Evolutionary conservation across 176 grass and related monocot genomes (phyloP).

Genomic region (Poa pratensis): DNA sequence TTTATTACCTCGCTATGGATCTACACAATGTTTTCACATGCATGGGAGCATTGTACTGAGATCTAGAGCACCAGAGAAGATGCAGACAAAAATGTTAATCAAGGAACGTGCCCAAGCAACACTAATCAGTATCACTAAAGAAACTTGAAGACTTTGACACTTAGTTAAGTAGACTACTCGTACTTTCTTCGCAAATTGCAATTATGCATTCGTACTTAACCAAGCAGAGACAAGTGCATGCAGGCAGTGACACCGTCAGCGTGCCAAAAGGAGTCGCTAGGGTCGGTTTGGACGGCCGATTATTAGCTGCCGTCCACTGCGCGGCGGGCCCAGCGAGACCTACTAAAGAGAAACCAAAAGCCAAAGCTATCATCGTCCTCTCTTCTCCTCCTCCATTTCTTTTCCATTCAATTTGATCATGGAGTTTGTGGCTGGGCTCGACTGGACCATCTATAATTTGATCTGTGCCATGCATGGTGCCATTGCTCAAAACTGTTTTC

Average conservation of each 20-base stretch:
- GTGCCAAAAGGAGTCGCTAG: constrained; percentile 28
- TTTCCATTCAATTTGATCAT: neutral
- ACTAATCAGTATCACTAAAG: constrained; percentile 7
- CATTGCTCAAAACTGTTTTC: neutral
- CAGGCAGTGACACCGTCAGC: constrained; percentile 25
- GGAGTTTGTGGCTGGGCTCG: constrained; percentile 38
- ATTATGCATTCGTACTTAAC: neutral
- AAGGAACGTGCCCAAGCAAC: neutral
- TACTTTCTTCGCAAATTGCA: neutral
- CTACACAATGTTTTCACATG: neutral
- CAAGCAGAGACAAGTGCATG: neutral
- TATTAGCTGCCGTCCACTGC: constrained; percentile 49
- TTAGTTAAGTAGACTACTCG: neutral
- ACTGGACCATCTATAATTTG: constrained; percentile 18
- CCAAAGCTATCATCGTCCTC: constrained; percentile 30
- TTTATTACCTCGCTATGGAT: neutral
- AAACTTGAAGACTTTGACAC: neutral
- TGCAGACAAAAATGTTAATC: neutral
- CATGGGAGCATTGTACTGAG: neutral
- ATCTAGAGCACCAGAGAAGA: neutral
- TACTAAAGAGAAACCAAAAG: constrained; percentile 19
- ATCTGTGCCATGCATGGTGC: constrained; percentile 21
- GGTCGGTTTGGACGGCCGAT: constrained; percentile 55
- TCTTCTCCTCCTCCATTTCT: neutral
- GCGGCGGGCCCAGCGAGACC: constrained; percentile 20